Conservation (phyloP, 140 eudicot species). For the Cichorium intybus region DNA sequence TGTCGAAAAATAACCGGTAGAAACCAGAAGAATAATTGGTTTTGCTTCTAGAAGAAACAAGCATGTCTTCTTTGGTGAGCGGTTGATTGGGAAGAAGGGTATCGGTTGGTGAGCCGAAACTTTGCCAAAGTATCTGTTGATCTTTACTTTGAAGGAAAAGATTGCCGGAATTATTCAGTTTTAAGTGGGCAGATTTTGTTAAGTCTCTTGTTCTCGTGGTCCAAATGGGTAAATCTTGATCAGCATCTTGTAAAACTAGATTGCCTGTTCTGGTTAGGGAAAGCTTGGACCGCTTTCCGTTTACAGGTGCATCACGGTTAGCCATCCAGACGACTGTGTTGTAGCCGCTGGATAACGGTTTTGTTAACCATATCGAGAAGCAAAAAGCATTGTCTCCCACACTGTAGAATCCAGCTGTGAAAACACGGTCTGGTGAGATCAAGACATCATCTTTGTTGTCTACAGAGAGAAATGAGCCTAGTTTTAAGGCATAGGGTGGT, state of each 20-base stretch:
- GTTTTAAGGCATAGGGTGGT: slow-evolving; percentile 11
- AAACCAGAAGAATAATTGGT: slow-evolving; percentile 52
- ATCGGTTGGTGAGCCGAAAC: slow-evolving; percentile 58
- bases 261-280: slow-evolving; percentile 33
- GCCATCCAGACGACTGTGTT: slow-evolving; percentile 56
- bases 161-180: slow-evolving; percentile 40
- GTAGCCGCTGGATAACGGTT: slow-evolving; percentile 13
- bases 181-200: slow-evolving; percentile 15
- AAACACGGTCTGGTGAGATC: slow-evolving; percentile 32
- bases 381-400: slow-evolving; percentile 45
- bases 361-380: slow-evolving; percentile 49
- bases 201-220: slow-evolving; percentile 25
- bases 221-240: slow-evolving; percentile 35
- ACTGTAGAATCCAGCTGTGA: slow-evolving; percentile 43
- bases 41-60: slow-evolving; percentile 49
- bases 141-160: slow-evolving; percentile 34
- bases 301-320: slow-evolving; percentile 48
- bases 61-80: slow-evolving; percentile 21
- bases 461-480: slow-evolving; percentile 38
- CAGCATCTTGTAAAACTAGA: slow-evolving; percentile 43
- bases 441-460: slow-evolving; percentile 27
- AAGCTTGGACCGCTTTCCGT: slow-evolving; percentile 39
- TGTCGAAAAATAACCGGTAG: slow-evolving; percentile 36
- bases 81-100: slow-evolving; percentile 56
- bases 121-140: slow-evolving; percentile 44